A percentile compares a stretch with the other conserved stretches of the same genome.
Evolutionary conservation across 139 green algal species (phyloP).

Genomic region (Chlamydomonas applanata): DNA sequence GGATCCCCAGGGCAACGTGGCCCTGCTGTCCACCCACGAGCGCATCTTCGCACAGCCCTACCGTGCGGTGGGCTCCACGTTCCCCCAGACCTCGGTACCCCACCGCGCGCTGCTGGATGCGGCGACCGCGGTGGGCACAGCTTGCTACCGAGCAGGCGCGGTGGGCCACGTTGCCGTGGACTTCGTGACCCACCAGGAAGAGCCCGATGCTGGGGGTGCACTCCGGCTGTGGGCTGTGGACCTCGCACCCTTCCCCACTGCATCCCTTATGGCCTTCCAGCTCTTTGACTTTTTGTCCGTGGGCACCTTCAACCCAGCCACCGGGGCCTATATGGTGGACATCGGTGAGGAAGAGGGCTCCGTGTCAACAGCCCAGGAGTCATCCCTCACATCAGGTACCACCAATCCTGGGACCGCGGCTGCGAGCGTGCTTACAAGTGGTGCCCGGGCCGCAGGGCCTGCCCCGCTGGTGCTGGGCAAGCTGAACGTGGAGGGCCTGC

Average conservation of each 20-base stretch:
- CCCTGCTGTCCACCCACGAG: conserved; percentile 61
- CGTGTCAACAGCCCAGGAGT: not conserved
- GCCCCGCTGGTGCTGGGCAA: no score
- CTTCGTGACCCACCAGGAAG: conserved; percentile 54
- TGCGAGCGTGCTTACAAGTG: no score
- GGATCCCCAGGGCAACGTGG: conserved; percentile 46
- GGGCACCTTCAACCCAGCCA: conserved; percentile 34
- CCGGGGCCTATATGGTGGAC: conserved; percentile 28
- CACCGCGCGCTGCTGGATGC: conserved; percentile 52
- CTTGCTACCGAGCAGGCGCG: conserved; percentile 34
- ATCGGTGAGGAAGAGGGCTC: conserved; percentile 17
- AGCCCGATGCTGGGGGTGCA: not conserved
- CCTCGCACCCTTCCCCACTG: conserved; percentile 29
- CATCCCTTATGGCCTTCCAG: conserved; percentile 55
- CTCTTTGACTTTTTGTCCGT: conserved; percentile 63
- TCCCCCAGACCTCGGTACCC: conserved; percentile 63
- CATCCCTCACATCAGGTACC: no score
- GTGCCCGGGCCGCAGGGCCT: no score
- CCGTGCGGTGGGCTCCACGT: conserved; percentile 48
- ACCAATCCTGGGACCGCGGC: no score
- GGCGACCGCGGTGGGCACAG: conserved; percentile 31
- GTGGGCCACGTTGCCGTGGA: conserved; percentile 58
- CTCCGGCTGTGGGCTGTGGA: conserved; percentile 47
- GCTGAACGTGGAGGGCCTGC: no score
- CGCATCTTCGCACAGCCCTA: conserved; percentile 63